Evolutionary conservation across 2,329 filamentous ascomycete genomes (phyloP).

Genomic region (Trichoderma afroharzianum): DNA sequence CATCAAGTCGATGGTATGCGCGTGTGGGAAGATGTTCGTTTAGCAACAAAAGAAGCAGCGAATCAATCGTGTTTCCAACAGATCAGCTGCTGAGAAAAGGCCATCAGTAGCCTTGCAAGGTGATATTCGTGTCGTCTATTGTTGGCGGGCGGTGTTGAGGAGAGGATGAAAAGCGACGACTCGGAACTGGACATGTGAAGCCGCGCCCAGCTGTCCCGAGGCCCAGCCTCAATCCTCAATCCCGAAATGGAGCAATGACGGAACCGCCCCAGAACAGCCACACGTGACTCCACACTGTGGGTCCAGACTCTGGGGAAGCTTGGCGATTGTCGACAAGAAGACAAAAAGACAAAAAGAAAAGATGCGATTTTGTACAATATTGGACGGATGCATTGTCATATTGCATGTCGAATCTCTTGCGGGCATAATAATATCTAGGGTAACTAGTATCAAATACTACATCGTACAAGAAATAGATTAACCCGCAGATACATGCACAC

Average conservation of each 20-base stretch:
- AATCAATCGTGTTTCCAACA: not conserved
- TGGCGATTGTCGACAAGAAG: not conserved
- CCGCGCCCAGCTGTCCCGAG: slow-evolving; percentile 13
- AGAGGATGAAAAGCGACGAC: not conserved
- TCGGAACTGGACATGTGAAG: slow-evolving; percentile 9
- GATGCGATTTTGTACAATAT: not conserved
- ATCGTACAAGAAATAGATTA: not conserved
- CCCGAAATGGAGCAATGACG: slow-evolving; percentile 10
- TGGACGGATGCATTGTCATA: not conserved
- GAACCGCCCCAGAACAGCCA: slow-evolving; percentile 6
- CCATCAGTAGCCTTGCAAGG: not conserved
- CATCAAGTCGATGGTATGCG: slow-evolving; percentile 9
- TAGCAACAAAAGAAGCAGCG: not conserved
- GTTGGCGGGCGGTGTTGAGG: not conserved
- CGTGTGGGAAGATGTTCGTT: not conserved
- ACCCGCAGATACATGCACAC: not conserved
- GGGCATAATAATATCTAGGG: not conserved
- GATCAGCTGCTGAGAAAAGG: not conserved
- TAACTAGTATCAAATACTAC: not conserved
- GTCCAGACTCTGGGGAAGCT: slow-evolving; percentile 3
- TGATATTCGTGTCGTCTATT: not conserved
- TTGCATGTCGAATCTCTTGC: not conserved
- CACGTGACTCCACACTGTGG: slow-evolving; percentile 13
- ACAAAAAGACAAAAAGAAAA: not conserved
- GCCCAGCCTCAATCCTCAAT: slow-evolving; percentile 4